Conservation (phyloP, 176 grass and related monocot genomes). For the maize (Zea mays) region DNA sequence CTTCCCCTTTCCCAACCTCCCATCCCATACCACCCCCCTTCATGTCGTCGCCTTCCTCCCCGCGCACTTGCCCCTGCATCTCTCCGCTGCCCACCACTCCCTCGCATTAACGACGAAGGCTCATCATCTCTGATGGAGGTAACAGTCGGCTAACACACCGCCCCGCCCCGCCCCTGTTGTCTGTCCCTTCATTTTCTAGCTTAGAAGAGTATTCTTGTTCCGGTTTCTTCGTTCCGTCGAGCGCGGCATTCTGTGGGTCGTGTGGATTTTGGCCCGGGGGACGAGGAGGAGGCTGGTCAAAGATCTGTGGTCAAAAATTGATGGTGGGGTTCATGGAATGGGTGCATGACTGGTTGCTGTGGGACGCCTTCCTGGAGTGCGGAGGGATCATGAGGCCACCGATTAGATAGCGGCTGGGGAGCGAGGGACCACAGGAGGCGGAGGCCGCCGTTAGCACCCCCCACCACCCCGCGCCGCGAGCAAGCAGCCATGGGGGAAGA, state of each 20-base stretch:
- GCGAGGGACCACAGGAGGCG: constrained; percentile 37
- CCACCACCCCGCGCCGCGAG: constrained; percentile 30
- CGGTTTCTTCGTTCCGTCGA: neutral
- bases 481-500: constrained; percentile 77
- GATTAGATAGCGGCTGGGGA: constrained; percentile 67
- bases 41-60: constrained; percentile 35
- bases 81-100: neutral
- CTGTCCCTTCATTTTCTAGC: neutral
- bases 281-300: constrained; percentile 13
- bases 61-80: constrained; percentile 16
- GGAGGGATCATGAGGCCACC: constrained; percentile 87
- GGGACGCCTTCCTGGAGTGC: constrained; percentile 98
- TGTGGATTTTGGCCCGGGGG: constrained; percentile 32
- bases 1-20: constrained; percentile 29
- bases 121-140: constrained; percentile 12
- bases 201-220: neutral
- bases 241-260: neutral
- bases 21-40: neutral
- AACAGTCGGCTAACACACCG: neutral
- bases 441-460: constrained; percentile 44
- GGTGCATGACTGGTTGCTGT: constrained; percentile 66
- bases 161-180: neutral
- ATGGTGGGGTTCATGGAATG: constrained; percentile 91
- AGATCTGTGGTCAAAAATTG: constrained; percentile 41
- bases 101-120: neutral